These are phyloP conservation scores for Lichtheimia hyalospora DNA, from an alignment of 371 early-diverging fungal species.

Conservation along the genomic window DNA sequence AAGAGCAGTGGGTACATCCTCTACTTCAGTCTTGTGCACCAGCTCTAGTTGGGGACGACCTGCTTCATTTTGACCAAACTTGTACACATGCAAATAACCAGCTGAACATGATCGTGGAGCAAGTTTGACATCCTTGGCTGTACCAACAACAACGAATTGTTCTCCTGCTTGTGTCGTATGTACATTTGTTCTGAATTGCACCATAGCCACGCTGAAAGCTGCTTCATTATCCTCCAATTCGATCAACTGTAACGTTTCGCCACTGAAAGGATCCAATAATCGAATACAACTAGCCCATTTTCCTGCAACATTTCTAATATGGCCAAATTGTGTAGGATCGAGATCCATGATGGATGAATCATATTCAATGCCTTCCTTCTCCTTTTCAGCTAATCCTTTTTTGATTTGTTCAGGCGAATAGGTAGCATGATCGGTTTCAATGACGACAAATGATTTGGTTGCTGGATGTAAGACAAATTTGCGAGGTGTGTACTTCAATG, in stretches of 20 bases:
- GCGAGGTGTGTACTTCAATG: constrained; percentile 90
- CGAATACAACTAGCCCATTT: constrained; percentile 92
- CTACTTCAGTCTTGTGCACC: constrained; percentile 84
- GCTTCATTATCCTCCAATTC: constrained; percentile 89
- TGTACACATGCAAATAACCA: constrained; percentile 79
- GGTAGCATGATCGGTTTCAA: constrained; percentile 86
- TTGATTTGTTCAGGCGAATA: constrained; percentile 66
- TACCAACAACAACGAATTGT: constrained; percentile 83
- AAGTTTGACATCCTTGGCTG: constrained; percentile 72
- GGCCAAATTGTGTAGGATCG: constrained; percentile 67
- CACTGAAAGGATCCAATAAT: constrained; percentile 80
- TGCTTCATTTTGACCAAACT: constrained; percentile 62
- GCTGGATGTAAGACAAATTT: constrained; percentile 72
- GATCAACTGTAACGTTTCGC: constrained; percentile 66
- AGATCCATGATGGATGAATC: constrained; percentile 49
- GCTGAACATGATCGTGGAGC: constrained; percentile 70
- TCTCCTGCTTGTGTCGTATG: constrained; percentile 37
- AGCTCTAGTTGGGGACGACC: constrained; percentile 60
- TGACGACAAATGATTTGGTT: constrained; percentile 81
- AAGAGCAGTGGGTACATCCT: constrained; percentile 85
- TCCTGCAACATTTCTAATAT: constrained; percentile 66
- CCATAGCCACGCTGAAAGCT: constrained; percentile 78
- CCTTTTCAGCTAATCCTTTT: constrained; percentile 55
- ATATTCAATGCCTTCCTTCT: constrained; percentile 53
- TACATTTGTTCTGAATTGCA: constrained; percentile 70